Percentiles rank a stretch among this genome's conserved stretches.
Evolutionary conservation across 495 filamentous ascomycete species (phyloP).

Genomic region (Trichoderma asperelloides): DNA sequence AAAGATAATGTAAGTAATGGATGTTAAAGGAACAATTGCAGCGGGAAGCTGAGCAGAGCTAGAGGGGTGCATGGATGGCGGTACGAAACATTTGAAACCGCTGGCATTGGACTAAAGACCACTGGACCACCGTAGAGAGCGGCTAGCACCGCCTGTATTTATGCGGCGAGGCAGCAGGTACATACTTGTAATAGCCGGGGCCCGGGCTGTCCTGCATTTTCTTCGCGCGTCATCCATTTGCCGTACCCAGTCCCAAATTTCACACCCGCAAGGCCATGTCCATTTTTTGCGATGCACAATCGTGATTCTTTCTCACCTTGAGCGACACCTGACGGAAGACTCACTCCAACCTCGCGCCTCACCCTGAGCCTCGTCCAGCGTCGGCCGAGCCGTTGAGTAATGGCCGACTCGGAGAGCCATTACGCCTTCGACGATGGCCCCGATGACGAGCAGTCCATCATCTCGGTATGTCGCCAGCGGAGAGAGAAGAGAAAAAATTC

Average conservation of each 20-base stretch:
- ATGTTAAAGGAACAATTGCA: too few relatives aligned
- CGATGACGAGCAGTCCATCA: constrained; percentile 41
- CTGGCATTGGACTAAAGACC: neutral
- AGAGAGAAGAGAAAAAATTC: neutral
- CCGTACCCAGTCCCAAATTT: neutral
- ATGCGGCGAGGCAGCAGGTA: neutral
- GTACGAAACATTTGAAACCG: neutral
- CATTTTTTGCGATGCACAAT: constrained; percentile 1
- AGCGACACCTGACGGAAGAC: neutral
- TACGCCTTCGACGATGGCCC: constrained; percentile 42
- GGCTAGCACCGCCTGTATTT: neutral
- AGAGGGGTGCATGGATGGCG: neutral
- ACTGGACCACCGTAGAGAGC: too few relatives aligned
- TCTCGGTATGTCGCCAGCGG: constrained; percentile 43
- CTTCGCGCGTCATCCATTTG: constrained; percentile 3
- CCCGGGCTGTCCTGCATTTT: neutral
- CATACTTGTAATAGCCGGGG: neutral
- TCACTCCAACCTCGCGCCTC: neutral
- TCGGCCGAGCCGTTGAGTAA: constrained; percentile 17
- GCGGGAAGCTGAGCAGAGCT: neutral
- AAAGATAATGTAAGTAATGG: too few relatives aligned
- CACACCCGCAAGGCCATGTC: constrained; percentile 3
- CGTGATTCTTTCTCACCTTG: neutral
- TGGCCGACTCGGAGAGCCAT: constrained; percentile 44
- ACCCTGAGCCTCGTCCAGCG: neutral